phyloP scores from a whole-genome alignment of 164 flowering plant species.

The Paratinospora sagittata region DNA sequence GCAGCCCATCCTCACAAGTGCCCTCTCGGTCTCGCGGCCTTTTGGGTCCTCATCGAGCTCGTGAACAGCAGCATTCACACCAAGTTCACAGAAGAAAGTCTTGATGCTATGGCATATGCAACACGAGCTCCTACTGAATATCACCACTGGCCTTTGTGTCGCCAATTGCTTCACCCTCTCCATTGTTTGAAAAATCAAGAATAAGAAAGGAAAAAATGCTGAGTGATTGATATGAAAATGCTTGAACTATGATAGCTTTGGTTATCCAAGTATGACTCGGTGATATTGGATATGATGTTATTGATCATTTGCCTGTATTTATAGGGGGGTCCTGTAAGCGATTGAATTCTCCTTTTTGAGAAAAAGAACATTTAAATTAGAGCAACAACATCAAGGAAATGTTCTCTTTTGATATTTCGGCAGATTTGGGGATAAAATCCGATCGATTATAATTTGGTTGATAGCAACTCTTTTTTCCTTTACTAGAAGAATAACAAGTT shows the following conservation, averaged over 20 bases:
- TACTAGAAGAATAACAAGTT: not conserved
- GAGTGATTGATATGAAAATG: no score
- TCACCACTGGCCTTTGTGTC: slow-evolving; percentile 6
- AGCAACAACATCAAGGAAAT: no score
- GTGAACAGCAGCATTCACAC: slow-evolving; percentile 11
- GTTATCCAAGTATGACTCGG: no score
- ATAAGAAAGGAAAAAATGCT: no score
- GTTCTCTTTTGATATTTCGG: slow-evolving; percentile 3
- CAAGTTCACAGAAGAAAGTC: slow-evolving; percentile 9
- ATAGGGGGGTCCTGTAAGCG: no score
- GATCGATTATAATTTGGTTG: not conserved
- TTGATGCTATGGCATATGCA: slow-evolving; percentile 11
- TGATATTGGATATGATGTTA: not conserved
- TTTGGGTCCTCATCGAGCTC: slow-evolving; percentile 13
- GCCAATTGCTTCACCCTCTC: slow-evolving; percentile 6
- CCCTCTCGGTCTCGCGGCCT: slow-evolving; percentile 9
- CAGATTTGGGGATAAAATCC: not conserved
- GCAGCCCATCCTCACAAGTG: slow-evolving; percentile 3
- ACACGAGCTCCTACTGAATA: slow-evolving; percentile 16
- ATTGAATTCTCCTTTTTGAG: no score
- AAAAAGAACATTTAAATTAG: no score
- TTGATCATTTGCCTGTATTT: not conserved
- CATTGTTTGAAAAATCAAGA: no score
- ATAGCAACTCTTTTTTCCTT: slow-evolving; percentile 3
- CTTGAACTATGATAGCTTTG: no score